Conservation (phyloP, 2,329 filamentous ascomycete species). For the Exophiala aquamarina region DNA sequence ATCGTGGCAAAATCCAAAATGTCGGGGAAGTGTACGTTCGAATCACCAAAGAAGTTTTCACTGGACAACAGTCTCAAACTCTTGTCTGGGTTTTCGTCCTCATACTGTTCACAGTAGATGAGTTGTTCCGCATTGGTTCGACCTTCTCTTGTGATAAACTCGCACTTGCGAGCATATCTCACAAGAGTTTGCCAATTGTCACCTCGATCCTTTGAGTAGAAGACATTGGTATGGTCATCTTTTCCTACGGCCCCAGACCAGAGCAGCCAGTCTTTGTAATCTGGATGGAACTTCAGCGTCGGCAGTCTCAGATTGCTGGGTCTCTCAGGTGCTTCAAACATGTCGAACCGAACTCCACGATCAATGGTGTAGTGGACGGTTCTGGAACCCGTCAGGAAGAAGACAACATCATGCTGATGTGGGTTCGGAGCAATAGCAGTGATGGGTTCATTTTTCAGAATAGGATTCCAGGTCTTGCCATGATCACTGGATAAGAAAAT, state of each 20-base stretch:
- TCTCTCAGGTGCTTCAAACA: conserved; percentile 68
- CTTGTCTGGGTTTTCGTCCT: conserved; percentile 62
- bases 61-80: conserved; percentile 72
- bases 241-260: conserved; percentile 71
- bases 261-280: conserved; percentile 84
- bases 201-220: conserved; percentile 76
- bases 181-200: conserved; percentile 73
- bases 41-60: conserved; percentile 71
- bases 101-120: conserved; percentile 63
- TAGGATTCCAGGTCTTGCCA: conserved; percentile 78
- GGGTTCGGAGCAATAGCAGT: conserved; percentile 71
- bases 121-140: conserved; percentile 51
- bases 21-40: conserved; percentile 63
- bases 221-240: conserved; percentile 72
- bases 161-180: conserved; percentile 75
- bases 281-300: conserved; percentile 77
- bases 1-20: conserved; percentile 89
- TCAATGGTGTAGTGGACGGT: conserved; percentile 79
- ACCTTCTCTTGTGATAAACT: conserved; percentile 73
- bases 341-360: conserved; percentile 70
- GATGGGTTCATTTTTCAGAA: conserved; percentile 69
- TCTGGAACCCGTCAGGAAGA: conserved; percentile 72
- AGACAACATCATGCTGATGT: conserved; percentile 81
- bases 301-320: conserved; percentile 51
- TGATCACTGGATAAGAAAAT: conserved; percentile 80